These are phyloP conservation scores for Aspergillus fijiensis DNA, from an alignment of 2,329 filamentous ascomycete genomes.

Conservation along the genomic window DNA sequence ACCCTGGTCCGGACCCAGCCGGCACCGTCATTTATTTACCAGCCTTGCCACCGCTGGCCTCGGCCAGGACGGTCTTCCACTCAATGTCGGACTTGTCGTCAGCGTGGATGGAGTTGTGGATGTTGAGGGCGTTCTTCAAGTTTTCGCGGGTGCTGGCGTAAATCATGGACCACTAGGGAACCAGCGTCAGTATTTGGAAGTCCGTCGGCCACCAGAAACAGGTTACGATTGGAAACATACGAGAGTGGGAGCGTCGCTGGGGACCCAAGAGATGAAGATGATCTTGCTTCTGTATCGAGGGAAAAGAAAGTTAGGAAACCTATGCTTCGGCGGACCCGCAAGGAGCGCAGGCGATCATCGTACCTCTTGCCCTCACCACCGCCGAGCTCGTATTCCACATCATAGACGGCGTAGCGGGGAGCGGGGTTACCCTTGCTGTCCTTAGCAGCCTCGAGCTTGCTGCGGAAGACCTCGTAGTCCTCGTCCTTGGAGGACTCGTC, in stretches of 20 bases:
- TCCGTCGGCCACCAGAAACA: neutral
- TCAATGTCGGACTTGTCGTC: constrained; percentile 45
- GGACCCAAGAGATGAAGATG: constrained; percentile 52
- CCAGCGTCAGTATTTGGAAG: constrained; percentile 15
- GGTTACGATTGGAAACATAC: constrained; percentile 31
- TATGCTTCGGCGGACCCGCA: neutral
- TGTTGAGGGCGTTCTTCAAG: constrained; percentile 51
- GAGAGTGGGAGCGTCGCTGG: constrained; percentile 39
- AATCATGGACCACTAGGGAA: constrained; percentile 48
- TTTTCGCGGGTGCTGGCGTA: constrained; percentile 52
- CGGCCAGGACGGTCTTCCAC: constrained; percentile 41
- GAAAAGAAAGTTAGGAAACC: constrained; percentile 19
- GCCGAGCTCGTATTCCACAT: constrained; percentile 51
- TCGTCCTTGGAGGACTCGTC: constrained; percentile 46
- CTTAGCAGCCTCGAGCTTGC: constrained; percentile 45
- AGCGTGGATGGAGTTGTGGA: constrained; percentile 42
- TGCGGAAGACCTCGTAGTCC: constrained; percentile 51
- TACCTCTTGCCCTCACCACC: constrained; percentile 51
- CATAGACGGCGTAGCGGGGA: constrained; percentile 52
- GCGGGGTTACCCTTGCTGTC: constrained; percentile 45
- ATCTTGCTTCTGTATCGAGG: constrained; percentile 47
- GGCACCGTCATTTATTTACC: constrained; percentile 36
- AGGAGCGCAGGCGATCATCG: constrained; percentile 12
- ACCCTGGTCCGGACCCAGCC: constrained; percentile 38
- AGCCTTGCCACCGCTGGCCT: constrained; percentile 45